Percentiles rank a stretch among this genome's conserved stretches.
Conservation (phyloP, 495 filamentous ascomycete genomes). For the Podospora conica region DNA sequence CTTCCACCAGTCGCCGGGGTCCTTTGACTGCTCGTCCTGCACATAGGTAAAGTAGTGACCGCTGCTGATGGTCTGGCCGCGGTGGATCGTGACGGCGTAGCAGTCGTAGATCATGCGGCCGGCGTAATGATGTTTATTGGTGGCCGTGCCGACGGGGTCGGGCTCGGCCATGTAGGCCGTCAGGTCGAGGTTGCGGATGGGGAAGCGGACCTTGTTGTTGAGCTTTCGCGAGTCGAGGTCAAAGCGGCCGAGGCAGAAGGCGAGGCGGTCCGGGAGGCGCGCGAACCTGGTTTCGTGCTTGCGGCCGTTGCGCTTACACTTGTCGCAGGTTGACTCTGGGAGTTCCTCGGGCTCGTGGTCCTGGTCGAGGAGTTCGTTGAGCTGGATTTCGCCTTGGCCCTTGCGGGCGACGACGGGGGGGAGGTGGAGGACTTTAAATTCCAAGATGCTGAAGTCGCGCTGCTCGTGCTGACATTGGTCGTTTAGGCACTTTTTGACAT, state of each 20-base stretch:
- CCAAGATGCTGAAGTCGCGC: constrained; percentile 16
- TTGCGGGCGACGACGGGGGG: constrained; percentile 18
- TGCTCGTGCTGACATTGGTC: constrained; percentile 16
- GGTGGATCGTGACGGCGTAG: constrained; percentile 41
- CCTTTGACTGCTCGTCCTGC: constrained; percentile 23
- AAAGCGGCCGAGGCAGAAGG: constrained; percentile 29
- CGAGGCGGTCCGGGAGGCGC: constrained; percentile 31
- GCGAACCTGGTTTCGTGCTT: constrained; percentile 26
- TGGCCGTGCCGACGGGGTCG: constrained; percentile 8
- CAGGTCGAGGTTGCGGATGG: constrained; percentile 33
- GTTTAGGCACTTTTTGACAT: constrained; percentile 23
- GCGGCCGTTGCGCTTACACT: constrained; percentile 24
- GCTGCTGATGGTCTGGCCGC: constrained; percentile 16
- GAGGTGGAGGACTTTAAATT: too few species aligned
- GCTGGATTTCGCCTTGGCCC: constrained; percentile 13
- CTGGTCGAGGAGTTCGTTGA: constrained; percentile 17
- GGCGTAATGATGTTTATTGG: constrained; percentile 19
- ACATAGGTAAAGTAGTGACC: constrained; percentile 44
- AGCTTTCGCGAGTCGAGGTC: constrained; percentile 20
- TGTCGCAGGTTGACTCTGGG: constrained; percentile 24
- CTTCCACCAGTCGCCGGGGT: constrained; percentile 28
- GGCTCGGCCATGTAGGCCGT: constrained; percentile 24
- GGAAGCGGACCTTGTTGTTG: constrained; percentile 27
- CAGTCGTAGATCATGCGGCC: constrained; percentile 36
- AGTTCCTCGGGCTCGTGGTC: constrained; percentile 15